Percentiles rank a stretch among this genome's conserved stretches.
Evolutionary conservation across 345 rosid species (phyloP).

Genomic region (Pelargonium nanum): DNA sequence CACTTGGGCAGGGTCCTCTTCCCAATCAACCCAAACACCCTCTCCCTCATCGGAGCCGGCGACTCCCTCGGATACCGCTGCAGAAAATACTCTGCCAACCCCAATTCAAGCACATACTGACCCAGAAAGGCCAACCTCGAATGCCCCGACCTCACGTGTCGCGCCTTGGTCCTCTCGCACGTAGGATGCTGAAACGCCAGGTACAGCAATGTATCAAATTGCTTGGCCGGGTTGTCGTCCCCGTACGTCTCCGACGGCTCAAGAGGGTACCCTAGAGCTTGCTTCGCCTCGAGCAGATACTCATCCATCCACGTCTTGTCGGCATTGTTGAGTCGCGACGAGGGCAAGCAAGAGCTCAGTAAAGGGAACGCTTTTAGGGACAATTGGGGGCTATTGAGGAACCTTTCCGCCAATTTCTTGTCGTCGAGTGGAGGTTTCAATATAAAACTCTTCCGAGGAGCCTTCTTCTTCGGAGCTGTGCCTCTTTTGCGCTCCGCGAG

Average conservation of each 20-base stretch:
- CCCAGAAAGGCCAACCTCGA: conserved; percentile 77
- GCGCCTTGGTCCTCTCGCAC: conserved; percentile 68
- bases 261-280: conserved; percentile 78
- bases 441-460: conserved; percentile 63
- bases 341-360: conserved; percentile 77
- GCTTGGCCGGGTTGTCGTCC: conserved; percentile 92
- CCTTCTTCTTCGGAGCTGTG: conserved; percentile 54
- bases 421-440: conserved; percentile 81
- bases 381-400: conserved; percentile 77
- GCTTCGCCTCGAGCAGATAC: conserved; percentile 83
- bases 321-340: conserved; percentile 66
- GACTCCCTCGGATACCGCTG: conserved; percentile 95
- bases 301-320: conserved; percentile 88
- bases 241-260: conserved; percentile 51
- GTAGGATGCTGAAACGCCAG: conserved; percentile 86
- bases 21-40: conserved; percentile 85
- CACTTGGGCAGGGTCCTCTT: conserved; percentile 82
- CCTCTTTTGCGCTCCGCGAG: conserved; percentile 68
- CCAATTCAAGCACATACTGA: conserved; percentile 89
- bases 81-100: conserved; percentile 63
- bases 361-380: conserved; percentile 80
- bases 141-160: conserved; percentile 78
- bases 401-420: conserved; percentile 60
- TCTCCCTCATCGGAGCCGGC: conserved; percentile 87
- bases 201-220: conserved; percentile 73